These are phyloP conservation scores for Orbilia blumenaviensis DNA, from an alignment of 2,329 filamentous ascomycete species.

Conservation along the genomic window DNA sequence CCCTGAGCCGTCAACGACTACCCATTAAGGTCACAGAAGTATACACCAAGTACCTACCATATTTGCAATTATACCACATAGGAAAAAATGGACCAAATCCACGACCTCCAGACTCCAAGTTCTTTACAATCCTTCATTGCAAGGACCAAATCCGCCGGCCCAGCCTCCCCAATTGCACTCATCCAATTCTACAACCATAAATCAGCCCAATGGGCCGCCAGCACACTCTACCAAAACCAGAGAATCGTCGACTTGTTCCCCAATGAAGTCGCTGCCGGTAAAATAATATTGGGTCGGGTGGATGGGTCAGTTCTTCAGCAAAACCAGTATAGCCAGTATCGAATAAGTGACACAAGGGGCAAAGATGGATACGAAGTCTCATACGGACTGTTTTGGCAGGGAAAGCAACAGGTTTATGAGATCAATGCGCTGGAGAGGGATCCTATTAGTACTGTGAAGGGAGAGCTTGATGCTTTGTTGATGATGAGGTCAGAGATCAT, in stretches of 20 bases:
- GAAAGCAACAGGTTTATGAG: not conserved
- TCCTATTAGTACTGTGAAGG: not conserved
- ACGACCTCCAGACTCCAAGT: not conserved
- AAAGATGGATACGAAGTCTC: not conserved
- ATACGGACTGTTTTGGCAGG: not conserved
- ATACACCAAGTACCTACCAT: too few species aligned
- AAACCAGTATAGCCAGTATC: not conserved
- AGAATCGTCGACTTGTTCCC: not conserved
- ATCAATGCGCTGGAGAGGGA: not conserved
- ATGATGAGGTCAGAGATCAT: not conserved
- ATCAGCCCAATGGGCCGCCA: conserved; percentile 9
- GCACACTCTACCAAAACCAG: not conserved
- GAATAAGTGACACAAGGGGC: too few species aligned
- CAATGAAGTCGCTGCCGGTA: not conserved
- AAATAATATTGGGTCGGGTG: not conserved
- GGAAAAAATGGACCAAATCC: conserved; percentile 5
- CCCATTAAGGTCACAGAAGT: too few species aligned
- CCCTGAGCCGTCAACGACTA: too few species aligned
- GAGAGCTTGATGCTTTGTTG: not conserved
- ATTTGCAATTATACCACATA: too few species aligned
- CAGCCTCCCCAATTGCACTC: not conserved
- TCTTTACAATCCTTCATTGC: not conserved
- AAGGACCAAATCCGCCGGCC: not conserved
- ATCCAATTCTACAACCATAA: not conserved
- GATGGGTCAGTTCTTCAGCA: not conserved